These are phyloP conservation scores for Pleurostoma richardsiae DNA, from an alignment of 2,329 filamentous ascomycete genomes.

Conservation along the genomic window DNA sequence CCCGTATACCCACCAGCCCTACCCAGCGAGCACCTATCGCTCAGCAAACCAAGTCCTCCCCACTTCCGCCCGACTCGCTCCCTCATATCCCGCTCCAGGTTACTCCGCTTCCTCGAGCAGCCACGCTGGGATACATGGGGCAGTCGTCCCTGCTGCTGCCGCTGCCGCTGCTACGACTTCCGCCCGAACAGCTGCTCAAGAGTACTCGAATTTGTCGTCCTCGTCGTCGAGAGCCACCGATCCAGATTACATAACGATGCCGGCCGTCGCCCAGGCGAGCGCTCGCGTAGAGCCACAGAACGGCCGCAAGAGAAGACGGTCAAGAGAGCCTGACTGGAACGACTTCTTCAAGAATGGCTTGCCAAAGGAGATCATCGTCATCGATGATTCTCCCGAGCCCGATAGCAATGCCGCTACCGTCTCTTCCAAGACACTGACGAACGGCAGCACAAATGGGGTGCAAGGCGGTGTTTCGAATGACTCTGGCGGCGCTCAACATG, in stretches of 20 bases:
- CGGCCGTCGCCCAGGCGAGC: constrained; percentile 12
- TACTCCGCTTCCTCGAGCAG: constrained; percentile 20
- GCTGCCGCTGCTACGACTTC: background rate
- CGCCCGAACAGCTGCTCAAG: too few relatives aligned
- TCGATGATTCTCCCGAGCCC: constrained; percentile 61
- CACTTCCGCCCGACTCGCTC: constrained; percentile 30
- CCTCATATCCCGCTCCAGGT: constrained; percentile 16
- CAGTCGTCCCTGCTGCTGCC: constrained; percentile 23
- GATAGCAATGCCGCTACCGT: constrained; percentile 31
- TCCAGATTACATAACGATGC: constrained; percentile 30
- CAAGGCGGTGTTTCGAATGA: constrained; percentile 16
- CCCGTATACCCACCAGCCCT: constrained; percentile 49
- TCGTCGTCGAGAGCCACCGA: constrained; percentile 1
- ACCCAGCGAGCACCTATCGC: constrained; percentile 39
- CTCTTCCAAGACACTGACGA: constrained; percentile 28
- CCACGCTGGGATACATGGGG: constrained; percentile 28
- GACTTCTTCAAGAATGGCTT: constrained; percentile 79
- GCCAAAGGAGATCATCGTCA: constrained; percentile 81
- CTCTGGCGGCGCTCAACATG: constrained; percentile 34
- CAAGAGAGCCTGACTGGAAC: constrained; percentile 69
- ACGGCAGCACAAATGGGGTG: constrained; percentile 23
- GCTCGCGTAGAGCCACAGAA: constrained; percentile 15
- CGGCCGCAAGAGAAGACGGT: constrained; percentile 48
- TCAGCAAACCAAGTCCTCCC: constrained; percentile 30
- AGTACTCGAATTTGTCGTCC: too few relatives aligned